phyloP scores from a whole-genome alignment of 805 yeast genomes.

The Zygosaccharomyces lentus region DNA sequence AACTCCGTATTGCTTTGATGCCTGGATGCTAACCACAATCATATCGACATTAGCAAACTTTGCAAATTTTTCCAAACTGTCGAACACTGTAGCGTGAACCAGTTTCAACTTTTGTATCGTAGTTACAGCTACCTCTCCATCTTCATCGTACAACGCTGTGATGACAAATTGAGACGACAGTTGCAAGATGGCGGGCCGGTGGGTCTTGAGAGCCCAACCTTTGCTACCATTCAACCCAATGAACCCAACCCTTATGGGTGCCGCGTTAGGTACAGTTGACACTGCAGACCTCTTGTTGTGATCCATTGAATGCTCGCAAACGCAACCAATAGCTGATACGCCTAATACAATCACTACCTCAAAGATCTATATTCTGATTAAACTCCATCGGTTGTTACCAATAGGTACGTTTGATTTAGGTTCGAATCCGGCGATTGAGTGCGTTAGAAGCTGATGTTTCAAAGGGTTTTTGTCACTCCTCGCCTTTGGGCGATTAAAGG shows the following conservation, averaged over 20 bases:
- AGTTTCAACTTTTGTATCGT: slow-evolving; percentile 27
- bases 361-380: not conserved
- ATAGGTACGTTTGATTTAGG: not conserved
- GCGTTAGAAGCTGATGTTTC: not conserved
- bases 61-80: slow-evolving; percentile 25
- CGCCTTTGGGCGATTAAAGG: slow-evolving; percentile 1
- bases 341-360: not conserved
- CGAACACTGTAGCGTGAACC: slow-evolving; percentile 25
- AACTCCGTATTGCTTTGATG: slow-evolving; percentile 19
- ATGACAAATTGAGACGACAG: slow-evolving; percentile 30
- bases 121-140: slow-evolving; percentile 18
- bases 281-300: slow-evolving; percentile 30
- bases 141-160: slow-evolving; percentile 26
- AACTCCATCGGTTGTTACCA: not conserved
- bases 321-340: not conserved
- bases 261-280: slow-evolving; percentile 31
- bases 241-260: slow-evolving; percentile 29
- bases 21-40: slow-evolving; percentile 26
- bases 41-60: slow-evolving; percentile 24
- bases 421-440: not conserved
- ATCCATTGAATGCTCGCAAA: slow-evolving; percentile 15
- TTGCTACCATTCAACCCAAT: slow-evolving; percentile 24
- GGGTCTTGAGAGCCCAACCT: slow-evolving; percentile 34
- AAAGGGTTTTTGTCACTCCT: not conserved
- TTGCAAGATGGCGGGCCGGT: slow-evolving; percentile 29